These are phyloP conservation scores for Ganoderma sinense DNA, from an alignment of 1,284 basidiomycete species.

Conservation along the genomic window DNA sequence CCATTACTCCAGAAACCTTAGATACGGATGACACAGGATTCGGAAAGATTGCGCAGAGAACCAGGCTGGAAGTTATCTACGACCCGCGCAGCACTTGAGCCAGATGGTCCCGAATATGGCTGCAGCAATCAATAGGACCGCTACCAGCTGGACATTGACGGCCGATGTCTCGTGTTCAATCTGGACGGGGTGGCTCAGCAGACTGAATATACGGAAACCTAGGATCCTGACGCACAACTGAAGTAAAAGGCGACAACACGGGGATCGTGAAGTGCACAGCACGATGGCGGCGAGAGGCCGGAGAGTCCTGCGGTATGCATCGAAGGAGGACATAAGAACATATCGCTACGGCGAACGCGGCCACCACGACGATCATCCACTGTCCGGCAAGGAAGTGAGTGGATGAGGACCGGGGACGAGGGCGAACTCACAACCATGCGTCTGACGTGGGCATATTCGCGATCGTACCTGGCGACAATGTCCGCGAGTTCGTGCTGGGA, in stretches of 20 bases:
- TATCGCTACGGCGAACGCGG: not conserved
- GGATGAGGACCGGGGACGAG: not conserved
- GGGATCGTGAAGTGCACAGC: slow-evolving; percentile 72
- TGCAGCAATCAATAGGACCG: slow-evolving; percentile 35
- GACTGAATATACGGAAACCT: slow-evolving; percentile 31
- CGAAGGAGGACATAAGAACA: slow-evolving; percentile 1
- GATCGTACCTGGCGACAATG: slow-evolving; percentile 10
- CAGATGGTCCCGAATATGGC: slow-evolving; percentile 17
- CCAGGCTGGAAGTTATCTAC: not conserved
- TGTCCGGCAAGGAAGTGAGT: not conserved
- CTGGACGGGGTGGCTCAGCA: slow-evolving; percentile 39
- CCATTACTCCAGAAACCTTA: not conserved
- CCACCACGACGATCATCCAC: slow-evolving; percentile 13
- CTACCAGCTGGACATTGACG: slow-evolving; percentile 53
- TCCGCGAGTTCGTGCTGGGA: slow-evolving; percentile 18
- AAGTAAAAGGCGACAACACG: slow-evolving; percentile 71
- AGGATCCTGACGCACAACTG: slow-evolving; percentile 52
- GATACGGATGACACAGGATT: not conserved
- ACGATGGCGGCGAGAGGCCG: slow-evolving; percentile 42
- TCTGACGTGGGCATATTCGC: slow-evolving; percentile 9
- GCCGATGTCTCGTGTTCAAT: slow-evolving; percentile 69
- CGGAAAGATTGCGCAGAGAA: not conserved
- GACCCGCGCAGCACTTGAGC: slow-evolving; percentile 15
- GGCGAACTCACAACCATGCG: slow-evolving; percentile 18
- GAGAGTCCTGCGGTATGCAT: not conserved